Base-by-base conservation (phyloP, 2,329 filamentous ascomycete genomes). In the Cryphonectria nitschkei region DNA sequence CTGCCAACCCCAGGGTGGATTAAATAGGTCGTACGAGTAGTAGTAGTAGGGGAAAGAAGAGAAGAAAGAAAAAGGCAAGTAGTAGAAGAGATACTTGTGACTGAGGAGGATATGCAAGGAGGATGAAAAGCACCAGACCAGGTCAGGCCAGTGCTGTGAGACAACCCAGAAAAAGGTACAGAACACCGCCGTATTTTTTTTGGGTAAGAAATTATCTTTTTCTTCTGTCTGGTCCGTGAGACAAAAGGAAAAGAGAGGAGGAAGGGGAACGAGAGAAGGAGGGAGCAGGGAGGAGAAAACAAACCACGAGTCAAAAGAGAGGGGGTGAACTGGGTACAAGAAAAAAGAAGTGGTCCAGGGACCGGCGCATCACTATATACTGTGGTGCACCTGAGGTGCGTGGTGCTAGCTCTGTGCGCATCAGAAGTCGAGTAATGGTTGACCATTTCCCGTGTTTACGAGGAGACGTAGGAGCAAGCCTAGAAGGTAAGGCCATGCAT, bases 341-440 rank as follows among this genome's bases (percentile, higher is more conserved):
- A 50, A 50, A 50, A 50, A n/a, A 50, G 46, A 50, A 32, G 54
- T 34, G 54, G 54, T 9, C 13, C 54, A 32, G 29, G 54, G 54
- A 58, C 54, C 29, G 54, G 26, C 54, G 54, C 54, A 58, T 58
- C 54, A 58, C 54, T 58, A 58, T 58, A 58, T 58, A 58, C 54
- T 50, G 32, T 56, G 46, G 46, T 50, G 22, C 46, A n/a, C n/a
- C 46, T 3, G 22, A 50, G 22, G 16, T 7, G 46, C 8, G 26
- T 29, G 26, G 52, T 56, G 26, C 11, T 34, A 58, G 54, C 54
- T 58, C 54, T 58, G 54, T 58, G 54, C 54, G 54, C 29, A 58
- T n/a, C 7, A 3, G 22, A 16, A 7, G 54, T 58, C 54, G 54
- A 58, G 54, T 19, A 32, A 32, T 50, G 46, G 46, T n/a, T n/a